Conservation (phyloP, 2,329 filamentous ascomycete species). For the Aspergillus calidoustus region DNA sequence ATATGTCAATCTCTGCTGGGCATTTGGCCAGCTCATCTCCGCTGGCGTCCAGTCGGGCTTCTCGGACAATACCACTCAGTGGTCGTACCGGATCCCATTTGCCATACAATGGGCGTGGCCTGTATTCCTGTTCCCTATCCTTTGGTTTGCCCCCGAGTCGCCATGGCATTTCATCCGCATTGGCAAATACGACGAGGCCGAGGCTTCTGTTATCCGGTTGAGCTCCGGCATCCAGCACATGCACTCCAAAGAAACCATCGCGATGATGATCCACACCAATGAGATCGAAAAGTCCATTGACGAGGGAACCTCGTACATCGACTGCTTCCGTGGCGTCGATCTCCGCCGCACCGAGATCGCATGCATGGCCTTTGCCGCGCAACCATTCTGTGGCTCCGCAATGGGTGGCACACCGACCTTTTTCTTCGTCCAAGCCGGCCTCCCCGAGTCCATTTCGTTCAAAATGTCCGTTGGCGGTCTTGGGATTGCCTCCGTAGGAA, state of each 20-base stretch:
- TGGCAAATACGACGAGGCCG: conserved; percentile 39
- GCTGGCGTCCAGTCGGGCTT: conserved; percentile 51
- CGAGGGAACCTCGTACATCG: conserved; percentile 29
- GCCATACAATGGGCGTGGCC: conserved; percentile 56
- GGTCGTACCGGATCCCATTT: conserved; percentile 55
- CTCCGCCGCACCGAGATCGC: conserved; percentile 49
- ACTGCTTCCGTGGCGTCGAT: conserved; percentile 37
- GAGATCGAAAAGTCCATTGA: conserved; percentile 30
- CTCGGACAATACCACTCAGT: conserved; percentile 46
- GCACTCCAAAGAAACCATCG: conserved; percentile 35
- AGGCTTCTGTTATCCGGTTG: conserved; percentile 35
- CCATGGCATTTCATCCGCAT: conserved; percentile 52
- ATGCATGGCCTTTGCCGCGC: conserved; percentile 40
- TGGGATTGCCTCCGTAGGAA: conserved; percentile 61
- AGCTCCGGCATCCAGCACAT: conserved; percentile 28
- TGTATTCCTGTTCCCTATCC: conserved; percentile 49
- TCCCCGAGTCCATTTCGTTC: conserved; percentile 39
- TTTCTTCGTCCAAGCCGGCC: conserved; percentile 45
- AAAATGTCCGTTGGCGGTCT: conserved; percentile 59
- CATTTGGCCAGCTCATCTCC: conserved; percentile 52
- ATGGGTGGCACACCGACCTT: conserved; percentile 40
- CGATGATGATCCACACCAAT: conserved; percentile 46
- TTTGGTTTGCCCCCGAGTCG: conserved; percentile 50
- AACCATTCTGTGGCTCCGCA: conserved; percentile 35
- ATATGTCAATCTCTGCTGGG: conserved; percentile 47